phyloP scores from a whole-genome alignment of 208 protist genomes.

The Paratrypanosoma confusum region DNA sequence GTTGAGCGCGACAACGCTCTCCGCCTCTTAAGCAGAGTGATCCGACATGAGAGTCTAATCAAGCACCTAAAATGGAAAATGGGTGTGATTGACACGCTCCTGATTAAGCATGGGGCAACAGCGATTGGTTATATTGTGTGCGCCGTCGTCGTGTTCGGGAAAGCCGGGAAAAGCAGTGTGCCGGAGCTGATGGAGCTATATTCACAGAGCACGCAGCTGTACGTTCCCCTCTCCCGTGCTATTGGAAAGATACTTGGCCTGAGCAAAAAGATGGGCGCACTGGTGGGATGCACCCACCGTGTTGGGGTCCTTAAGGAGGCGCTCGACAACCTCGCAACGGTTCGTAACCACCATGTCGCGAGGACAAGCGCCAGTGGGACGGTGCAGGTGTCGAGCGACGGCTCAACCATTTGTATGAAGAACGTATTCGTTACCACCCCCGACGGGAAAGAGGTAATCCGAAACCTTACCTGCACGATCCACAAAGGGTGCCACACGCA shows the following conservation, averaged over 20 bases:
- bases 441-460: no score
- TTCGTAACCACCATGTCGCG: no score
- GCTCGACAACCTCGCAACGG: constrained; percentile 28
- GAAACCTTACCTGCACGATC: constrained; percentile 1
- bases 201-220: constrained; percentile 54
- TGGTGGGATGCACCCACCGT: constrained; percentile 66
- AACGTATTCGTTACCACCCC: no score
- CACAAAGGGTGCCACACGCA: constrained; percentile 47
- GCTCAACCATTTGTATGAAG: no score
- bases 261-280: constrained; percentile 54
- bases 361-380: no score
- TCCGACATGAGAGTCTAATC: constrained; percentile 50
- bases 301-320: constrained; percentile 71
- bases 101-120: constrained; percentile 72
- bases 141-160: constrained; percentile 32
- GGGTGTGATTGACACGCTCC: constrained; percentile 37
- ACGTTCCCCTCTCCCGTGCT: constrained; percentile 56
- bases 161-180: constrained; percentile 14
- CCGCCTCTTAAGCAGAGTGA: constrained; percentile 43
- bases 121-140: constrained; percentile 66
- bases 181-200: constrained; percentile 56
- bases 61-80: constrained; percentile 62
- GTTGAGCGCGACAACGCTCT: constrained; percentile 69
- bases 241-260: constrained; percentile 70
- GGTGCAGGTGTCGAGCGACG: no score